A percentile compares a stretch with the other conserved stretches of the same genome.
These are phyloP conservation scores for Beta lomatogona DNA, from an alignment of 179 eudicot genomes.

Conservation along the genomic window DNA sequence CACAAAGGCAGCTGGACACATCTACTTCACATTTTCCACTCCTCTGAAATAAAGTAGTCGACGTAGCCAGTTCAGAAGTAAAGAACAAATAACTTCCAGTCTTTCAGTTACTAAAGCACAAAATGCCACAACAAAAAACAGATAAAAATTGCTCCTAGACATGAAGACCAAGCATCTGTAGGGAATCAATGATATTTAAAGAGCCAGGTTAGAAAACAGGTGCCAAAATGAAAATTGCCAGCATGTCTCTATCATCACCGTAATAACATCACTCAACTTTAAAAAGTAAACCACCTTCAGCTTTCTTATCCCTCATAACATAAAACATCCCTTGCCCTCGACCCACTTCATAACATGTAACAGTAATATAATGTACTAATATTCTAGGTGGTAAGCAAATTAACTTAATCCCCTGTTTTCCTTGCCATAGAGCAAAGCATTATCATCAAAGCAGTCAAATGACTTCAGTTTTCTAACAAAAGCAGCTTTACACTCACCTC, in stretches of 20 bases:
- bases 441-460: neutral
- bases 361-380: neutral
- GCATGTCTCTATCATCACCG: neutral
- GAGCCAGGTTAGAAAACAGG: neutral
- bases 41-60: neutral
- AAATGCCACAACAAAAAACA: neutral
- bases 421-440: neutral
- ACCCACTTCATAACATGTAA: slow-evolving; percentile 7
- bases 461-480: neutral
- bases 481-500: slow-evolving; percentile 56
- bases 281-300: neutral
- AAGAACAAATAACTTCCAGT: neutral
- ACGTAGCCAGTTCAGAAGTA: neutral
- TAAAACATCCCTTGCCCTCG: neutral
- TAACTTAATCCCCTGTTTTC: neutral
- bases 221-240: neutral
- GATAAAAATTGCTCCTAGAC: neutral
- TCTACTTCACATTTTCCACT: neutral
- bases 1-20: too few species aligned
- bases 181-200: too few species aligned
- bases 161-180: neutral
- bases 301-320: neutral
- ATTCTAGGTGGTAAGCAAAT: neutral
- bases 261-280: neutral
- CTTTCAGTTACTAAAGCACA: neutral